Evolutionary conservation across 2,329 filamentous ascomycete genomes (phyloP).

Genomic region (Penicillium occitanis): DNA sequence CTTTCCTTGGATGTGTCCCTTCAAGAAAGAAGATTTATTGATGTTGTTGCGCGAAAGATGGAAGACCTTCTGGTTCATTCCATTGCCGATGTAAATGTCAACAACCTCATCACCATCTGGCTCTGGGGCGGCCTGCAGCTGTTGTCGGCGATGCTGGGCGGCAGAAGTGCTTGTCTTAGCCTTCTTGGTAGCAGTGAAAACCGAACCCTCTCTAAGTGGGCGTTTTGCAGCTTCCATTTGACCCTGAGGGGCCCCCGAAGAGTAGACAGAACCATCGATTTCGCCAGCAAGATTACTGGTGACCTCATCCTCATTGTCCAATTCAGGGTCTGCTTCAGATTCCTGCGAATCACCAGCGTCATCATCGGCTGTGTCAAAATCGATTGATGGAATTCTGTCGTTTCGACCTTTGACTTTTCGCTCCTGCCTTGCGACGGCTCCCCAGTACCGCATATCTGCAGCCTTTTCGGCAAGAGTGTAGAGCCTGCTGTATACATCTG

Average conservation of each 20-base stretch:
- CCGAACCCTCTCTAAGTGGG: not conserved
- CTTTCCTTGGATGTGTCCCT: not conserved
- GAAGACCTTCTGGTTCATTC: not conserved
- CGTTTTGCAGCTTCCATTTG: not conserved
- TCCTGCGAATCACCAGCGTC: not conserved
- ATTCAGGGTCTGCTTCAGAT: not conserved
- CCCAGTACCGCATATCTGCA: constrained; percentile 16
- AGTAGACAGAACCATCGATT: not conserved
- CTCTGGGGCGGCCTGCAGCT: not conserved
- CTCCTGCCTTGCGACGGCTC: constrained; percentile 13
- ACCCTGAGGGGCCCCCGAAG: not conserved
- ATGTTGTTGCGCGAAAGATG: constrained; percentile 7
- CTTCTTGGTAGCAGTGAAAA: not conserved
- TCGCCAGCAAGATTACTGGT: not conserved
- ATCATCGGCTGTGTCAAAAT: not conserved
- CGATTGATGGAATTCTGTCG: constrained; percentile 8
- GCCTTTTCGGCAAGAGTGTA: not conserved
- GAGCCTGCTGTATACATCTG: not conserved
- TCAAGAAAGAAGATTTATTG: constrained; percentile 13
- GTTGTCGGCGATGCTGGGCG: not conserved
- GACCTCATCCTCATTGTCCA: not conserved
- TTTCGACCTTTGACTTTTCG: not conserved
- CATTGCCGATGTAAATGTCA: constrained; percentile 12
- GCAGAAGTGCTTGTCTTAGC: not conserved
- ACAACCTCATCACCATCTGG: constrained; percentile 5